A percentile compares a stretch with the other conserved stretches of the same genome.
Evolutionary conservation across 108 stramenopile species (phyloP).

Genomic region (Epipyxis sp.): DNA sequence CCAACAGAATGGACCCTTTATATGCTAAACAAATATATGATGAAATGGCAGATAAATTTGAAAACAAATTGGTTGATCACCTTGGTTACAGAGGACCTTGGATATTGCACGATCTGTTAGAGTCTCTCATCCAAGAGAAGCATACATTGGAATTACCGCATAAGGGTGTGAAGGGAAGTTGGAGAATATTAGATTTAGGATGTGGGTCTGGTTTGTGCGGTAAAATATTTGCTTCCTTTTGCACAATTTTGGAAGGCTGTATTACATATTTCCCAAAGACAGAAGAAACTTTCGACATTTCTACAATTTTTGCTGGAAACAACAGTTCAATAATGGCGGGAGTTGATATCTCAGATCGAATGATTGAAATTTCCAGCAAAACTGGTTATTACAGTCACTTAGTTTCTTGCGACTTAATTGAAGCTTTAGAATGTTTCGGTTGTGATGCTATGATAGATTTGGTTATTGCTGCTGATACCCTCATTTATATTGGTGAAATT

Average conservation of each 20-base stretch:
- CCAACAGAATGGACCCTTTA: background rate
- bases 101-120: background rate
- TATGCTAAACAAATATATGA: background rate
- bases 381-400: background rate
- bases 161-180: background rate
- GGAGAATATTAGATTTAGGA: slow-evolving; percentile 13
- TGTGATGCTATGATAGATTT: background rate
- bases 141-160: background rate
- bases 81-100: background rate
- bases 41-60: background rate
- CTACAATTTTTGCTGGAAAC: background rate
- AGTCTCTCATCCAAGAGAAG: background rate
- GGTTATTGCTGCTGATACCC: slow-evolving; percentile 15
- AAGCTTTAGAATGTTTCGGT: background rate
- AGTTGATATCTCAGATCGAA: slow-evolving; percentile 5
- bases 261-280: background rate
- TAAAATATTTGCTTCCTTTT: background rate
- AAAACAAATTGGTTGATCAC: background rate
- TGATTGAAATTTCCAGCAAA: background rate
- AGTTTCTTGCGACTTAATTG: background rate
- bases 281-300: background rate
- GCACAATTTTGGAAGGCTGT: background rate
- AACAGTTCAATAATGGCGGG: too few relatives aligned
- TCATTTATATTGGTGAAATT: slow-evolving; percentile 13
- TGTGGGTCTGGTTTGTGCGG: slow-evolving; percentile 15